A percentile compares a stretch with the other conserved stretches of the same genome.
Evolutionary conservation across 1,284 basidiomycete species (phyloP).

Genomic region (Meripilus lineatus): DNA sequence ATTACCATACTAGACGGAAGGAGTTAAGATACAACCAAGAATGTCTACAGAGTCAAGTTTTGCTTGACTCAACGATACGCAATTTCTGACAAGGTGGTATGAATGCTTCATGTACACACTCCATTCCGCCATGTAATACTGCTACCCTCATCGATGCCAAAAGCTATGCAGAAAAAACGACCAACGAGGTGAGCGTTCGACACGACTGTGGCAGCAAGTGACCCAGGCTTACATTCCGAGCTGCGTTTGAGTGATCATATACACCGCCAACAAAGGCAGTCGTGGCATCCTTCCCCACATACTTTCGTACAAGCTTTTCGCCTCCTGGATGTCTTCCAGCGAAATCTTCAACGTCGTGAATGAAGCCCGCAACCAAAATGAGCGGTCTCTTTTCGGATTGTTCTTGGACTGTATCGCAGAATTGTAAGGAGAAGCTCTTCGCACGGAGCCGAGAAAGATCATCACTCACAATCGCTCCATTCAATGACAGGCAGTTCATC

Average conservation of each 20-base stretch:
- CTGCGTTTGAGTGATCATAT: constrained; percentile 83
- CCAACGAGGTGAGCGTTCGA: too few relatives aligned
- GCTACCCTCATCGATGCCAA: constrained; percentile 82
- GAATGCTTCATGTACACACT: constrained; percentile 35
- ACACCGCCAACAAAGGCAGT: constrained; percentile 80
- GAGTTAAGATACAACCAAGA: too few relatives aligned
- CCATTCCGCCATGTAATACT: constrained; percentile 68
- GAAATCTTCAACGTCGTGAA: constrained; percentile 80
- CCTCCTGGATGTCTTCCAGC: constrained; percentile 82
- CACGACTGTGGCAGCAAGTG: too few relatives aligned
- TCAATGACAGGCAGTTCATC: constrained; percentile 71
- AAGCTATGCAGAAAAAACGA: too few relatives aligned
- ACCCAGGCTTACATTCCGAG: constrained; percentile 59
- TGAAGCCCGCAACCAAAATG: constrained; percentile 77
- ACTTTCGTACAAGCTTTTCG: constrained; percentile 50
- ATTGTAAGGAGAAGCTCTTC: not conserved
- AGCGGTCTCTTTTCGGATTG: constrained; percentile 58
- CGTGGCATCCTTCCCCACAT: constrained; percentile 78
- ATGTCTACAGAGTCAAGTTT: too few relatives aligned
- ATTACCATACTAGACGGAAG: too few relatives aligned
- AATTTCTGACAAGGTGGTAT: constrained; percentile 34
- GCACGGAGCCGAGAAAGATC: not conserved
- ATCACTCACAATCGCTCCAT: constrained; percentile 71
- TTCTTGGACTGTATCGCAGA: constrained; percentile 55
- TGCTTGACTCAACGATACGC: constrained; percentile 24